A percentile compares a stretch with the other conserved stretches of the same genome.
Conservation (phyloP, 1,284 basidiomycete genomes). For the Takashimella koratensis region DNA sequence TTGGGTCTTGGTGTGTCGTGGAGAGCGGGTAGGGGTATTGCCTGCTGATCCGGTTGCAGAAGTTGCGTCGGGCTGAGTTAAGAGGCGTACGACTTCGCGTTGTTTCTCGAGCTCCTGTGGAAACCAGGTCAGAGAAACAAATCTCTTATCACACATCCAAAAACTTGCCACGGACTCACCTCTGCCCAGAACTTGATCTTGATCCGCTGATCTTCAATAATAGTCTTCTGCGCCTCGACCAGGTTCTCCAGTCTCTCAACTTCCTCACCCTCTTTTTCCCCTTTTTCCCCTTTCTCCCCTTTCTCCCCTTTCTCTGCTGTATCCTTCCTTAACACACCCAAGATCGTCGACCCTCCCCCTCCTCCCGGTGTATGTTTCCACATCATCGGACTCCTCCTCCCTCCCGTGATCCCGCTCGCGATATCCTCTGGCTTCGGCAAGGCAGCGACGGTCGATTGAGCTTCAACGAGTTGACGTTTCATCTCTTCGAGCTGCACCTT, state of each 20-base stretch:
- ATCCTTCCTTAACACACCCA: background rate
- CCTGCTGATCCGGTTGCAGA: background rate
- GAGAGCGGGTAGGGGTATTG: background rate
- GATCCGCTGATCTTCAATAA: slow-evolving; percentile 43
- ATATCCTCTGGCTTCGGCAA: too few species aligned
- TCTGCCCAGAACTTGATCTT: slow-evolving; percentile 45
- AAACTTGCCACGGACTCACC: slow-evolving; percentile 26
- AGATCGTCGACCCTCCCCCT: background rate
- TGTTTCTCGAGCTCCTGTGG: slow-evolving; percentile 42
- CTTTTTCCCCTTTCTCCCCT: slow-evolving; percentile 6
- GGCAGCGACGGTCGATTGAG: background rate
- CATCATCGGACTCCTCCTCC: background rate
- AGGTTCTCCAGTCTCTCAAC: slow-evolving; percentile 44
- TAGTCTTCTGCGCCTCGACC: slow-evolving; percentile 38
- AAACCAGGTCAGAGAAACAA: background rate
- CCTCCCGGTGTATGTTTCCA: background rate
- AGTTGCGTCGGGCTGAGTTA: slow-evolving; percentile 21
- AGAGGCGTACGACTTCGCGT: slow-evolving; percentile 36
- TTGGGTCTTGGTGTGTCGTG: background rate
- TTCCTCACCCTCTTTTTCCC: slow-evolving; percentile 26
- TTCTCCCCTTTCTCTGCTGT: background rate
- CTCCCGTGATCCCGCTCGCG: too few species aligned
- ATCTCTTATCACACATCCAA: background rate
- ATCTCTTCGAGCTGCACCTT: background rate
- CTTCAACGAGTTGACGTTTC: background rate